A percentile compares a stretch with the other conserved stretches of the same genome.
Conservation (phyloP, 1,139 yeast species). For the Torulaspora pretoriensis region DNA sequence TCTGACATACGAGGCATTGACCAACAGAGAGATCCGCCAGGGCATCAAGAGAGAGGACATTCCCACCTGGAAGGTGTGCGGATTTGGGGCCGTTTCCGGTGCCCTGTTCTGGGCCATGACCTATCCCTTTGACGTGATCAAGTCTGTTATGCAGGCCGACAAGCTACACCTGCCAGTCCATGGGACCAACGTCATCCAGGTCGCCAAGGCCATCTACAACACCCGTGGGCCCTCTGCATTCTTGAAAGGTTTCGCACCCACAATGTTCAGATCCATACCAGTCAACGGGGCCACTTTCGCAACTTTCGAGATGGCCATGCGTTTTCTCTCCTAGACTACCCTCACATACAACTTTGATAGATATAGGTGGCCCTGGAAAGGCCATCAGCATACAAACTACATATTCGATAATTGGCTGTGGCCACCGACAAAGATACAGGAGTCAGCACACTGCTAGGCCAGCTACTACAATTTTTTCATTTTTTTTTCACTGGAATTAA, state of each 20-base stretch:
- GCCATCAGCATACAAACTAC: neutral
- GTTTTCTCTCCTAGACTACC: slow-evolving; percentile 40
- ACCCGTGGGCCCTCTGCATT: slow-evolving; percentile 69
- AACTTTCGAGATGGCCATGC: slow-evolving; percentile 83
- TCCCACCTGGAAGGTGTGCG: slow-evolving; percentile 80
- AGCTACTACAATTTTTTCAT: neutral
- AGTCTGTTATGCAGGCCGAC: slow-evolving; percentile 84
- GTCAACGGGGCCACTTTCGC: slow-evolving; percentile 96
- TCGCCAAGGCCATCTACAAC: slow-evolving; percentile 49
- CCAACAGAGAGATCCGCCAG: slow-evolving; percentile 51
- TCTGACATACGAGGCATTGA: slow-evolving; percentile 80
- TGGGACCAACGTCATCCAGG: slow-evolving; percentile 42
- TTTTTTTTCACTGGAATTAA: neutral
- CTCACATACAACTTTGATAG: slow-evolving; percentile 1
- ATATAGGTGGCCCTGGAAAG: neutral
- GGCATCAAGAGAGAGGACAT: slow-evolving; percentile 56
- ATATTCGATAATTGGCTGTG: neutral
- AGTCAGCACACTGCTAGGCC: neutral
- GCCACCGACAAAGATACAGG: neutral
- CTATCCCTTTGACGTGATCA: slow-evolving; percentile 82
- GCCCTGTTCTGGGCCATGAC: slow-evolving; percentile 76
- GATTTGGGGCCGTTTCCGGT: slow-evolving; percentile 83
- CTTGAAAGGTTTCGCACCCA: slow-evolving; percentile 84
- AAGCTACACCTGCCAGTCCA: slow-evolving; percentile 47
- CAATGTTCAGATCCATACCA: slow-evolving; percentile 92